Base-by-base conservation (phyloP, 148 eudicot species). In the Bassia scoparia region DNA sequence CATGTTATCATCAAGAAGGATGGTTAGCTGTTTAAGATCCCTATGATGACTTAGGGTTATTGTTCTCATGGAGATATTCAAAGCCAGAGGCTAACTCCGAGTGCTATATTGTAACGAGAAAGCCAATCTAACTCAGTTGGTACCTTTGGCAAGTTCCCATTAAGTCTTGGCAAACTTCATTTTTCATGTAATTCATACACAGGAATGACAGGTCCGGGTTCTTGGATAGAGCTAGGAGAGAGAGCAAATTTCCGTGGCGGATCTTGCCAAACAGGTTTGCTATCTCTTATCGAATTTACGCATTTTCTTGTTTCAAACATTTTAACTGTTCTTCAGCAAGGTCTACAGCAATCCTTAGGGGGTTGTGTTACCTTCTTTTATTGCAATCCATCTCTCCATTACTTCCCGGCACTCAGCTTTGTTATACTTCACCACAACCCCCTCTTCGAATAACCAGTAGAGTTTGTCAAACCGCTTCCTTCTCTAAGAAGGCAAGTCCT, bases 181-280 rank as follows among this genome's bases (percentile, higher is more conserved):
- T 95, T 46, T 92, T 92, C 99, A 95, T 92, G 85, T 79, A 89
- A n/a, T 76, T 95, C 97, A 26, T 95, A 95, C 4, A 95, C 87
- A 2, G 92, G 83, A 95, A 68, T 95, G 99, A 67, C 94, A 95
- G 49, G 88, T 83, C n/a, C n/a, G n/a, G 0, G 92, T 88, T n/a
- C 92, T 71, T 11, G 97, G 87, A 66, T 95, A n/a, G 99, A 44
- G 97, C 99, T 46, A 95, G 56, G 38, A 95, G 85, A 24, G 96
- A 84, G 33, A 95, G 86, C 50, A 95, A 79, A 80, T 95, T 95
- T 34, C 96, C 80, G 63, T 95, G 99, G 35, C 99, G 78, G 38
- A 95, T 87, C 67, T 81, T 78, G n/a, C 99, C 99, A n/a, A 95
- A 96, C 0, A n/a, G n/a, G 96, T 95, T 68, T 87, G 73, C n/a